A percentile compares a stretch with the other conserved stretches of the same genome.
These are phyloP conservation scores for Phyllosticta citrichinensis DNA, from an alignment of 2,329 filamentous ascomycete genomes.

Conservation along the genomic window DNA sequence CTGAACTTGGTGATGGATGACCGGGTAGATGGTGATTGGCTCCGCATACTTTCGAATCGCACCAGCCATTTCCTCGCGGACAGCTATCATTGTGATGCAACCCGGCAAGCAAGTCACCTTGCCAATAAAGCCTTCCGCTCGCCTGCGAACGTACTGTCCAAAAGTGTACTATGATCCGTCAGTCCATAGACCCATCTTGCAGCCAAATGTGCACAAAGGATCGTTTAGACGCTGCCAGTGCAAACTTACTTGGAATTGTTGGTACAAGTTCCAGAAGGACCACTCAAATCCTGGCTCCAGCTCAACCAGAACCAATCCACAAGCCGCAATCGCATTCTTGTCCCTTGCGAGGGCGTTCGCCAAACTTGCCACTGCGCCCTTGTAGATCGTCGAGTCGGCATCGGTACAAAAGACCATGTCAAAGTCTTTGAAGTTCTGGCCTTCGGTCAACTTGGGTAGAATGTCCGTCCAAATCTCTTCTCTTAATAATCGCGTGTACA, in stretches of 20 bases:
- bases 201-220: background rate
- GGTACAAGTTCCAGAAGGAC: slow-evolving; percentile 18
- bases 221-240: background rate
- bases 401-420: slow-evolving; percentile 18
- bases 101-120: slow-evolving; percentile 18
- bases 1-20: slow-evolving; percentile 17
- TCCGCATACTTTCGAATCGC: slow-evolving; percentile 17
- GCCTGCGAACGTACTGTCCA: slow-evolving; percentile 16
- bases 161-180: slow-evolving; percentile 12
- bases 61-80: slow-evolving; percentile 16
- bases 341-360: slow-evolving; percentile 14
- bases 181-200: background rate
- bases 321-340: slow-evolving; percentile 16
- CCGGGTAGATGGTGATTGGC: slow-evolving; percentile 15
- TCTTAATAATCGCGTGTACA: slow-evolving; percentile 12
- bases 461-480: slow-evolving; percentile 15
- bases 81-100: slow-evolving; percentile 18
- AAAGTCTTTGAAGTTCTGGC: slow-evolving; percentile 12
- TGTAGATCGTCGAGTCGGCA: slow-evolving; percentile 16
- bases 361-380: slow-evolving; percentile 15
- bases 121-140: slow-evolving; percentile 15
- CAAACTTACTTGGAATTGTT: slow-evolving; percentile 15
- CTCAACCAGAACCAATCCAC: slow-evolving; percentile 16
- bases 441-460: slow-evolving; percentile 13
- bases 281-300: slow-evolving; percentile 17